Base-by-base conservation (phyloP, 2,329 filamentous ascomycete species). In the Verticillium tricorpus region DNA sequence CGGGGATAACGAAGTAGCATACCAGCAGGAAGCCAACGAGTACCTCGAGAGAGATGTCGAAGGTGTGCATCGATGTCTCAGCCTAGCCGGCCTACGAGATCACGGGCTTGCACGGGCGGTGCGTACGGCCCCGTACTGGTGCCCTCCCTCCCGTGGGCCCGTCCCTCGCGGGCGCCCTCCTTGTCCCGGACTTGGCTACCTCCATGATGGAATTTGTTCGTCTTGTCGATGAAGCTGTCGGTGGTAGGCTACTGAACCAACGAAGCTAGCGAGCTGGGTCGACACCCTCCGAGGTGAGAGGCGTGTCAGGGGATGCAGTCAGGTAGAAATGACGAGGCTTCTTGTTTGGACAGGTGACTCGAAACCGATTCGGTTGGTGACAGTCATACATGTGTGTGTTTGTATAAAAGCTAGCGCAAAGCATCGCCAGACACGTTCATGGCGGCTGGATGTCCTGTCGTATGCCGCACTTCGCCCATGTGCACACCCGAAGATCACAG, bases 31-130 rank as follows among this genome's bases (percentile, higher is more conserved):
- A 22, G 19, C n/a, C 8, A 19, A 11, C 17, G 25, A 22, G 40
- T 50, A 50, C n/a, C 28, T 35, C 9, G 55, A 37, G 55, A 14
- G 31, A 7, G 40, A n/a, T 2, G n/a, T 22, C 19, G 22, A 12
- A 19, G 31, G 57, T 58, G 57, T 58, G 57, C 57, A 22, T 28
- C 57, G 37, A 58, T 58, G 57, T 58, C 57, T 58, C 22, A 58
- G 57, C 22, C 35, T 32, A 15, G 28, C 12, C 25, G 57, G 57
- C 11, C 15, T 28, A 25, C 25, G 39, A 40, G 57, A 58, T 58
- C 57, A 58, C 57, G 57, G 57, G 57, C 57, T 40, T 50, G 35
- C 40, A 50, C 25, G 37, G 57, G 57, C 57, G 19, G 25, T 28
- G 34, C 28, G 4, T 58, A 31, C 57, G 57, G 37, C 31, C 40